These are phyloP conservation scores for Colletotrichum eremochloae DNA, from an alignment of 2,329 filamentous ascomycete genomes.

Conservation along the genomic window DNA sequence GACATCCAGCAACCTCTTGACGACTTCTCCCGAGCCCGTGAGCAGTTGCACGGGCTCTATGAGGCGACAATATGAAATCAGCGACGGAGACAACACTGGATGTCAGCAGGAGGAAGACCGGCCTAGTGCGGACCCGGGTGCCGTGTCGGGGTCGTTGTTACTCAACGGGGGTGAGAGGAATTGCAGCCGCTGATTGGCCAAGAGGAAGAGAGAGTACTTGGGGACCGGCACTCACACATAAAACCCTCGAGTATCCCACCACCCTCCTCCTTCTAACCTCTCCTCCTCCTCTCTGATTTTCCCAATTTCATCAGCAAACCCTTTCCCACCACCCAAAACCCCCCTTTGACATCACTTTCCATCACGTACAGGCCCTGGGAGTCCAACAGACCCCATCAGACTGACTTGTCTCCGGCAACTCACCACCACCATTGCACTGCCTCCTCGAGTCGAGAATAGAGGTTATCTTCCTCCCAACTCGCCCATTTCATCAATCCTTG, in stretches of 20 bases:
- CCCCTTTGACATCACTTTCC: constrained; percentile 23
- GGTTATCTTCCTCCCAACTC: not conserved
- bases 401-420: not conserved
- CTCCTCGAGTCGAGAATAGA: not conserved
- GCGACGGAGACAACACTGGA: constrained; percentile 5
- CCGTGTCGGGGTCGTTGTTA: constrained; percentile 19
- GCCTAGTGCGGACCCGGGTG: constrained; percentile 21
- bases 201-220: constrained; percentile 23
- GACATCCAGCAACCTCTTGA: constrained; percentile 13
- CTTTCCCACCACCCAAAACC: constrained; percentile 5
- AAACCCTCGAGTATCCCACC: constrained; percentile 41
- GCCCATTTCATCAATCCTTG: not conserved
- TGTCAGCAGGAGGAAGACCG: constrained; percentile 3
- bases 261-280: constrained; percentile 31
- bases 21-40: not conserved
- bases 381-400: constrained; percentile 12
- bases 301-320: constrained; percentile 20
- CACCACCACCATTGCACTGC: constrained; percentile 2
- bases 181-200: constrained; percentile 36
- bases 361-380: not conserved
- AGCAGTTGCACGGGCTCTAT: constrained; percentile 6
- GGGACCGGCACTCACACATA: constrained; percentile 41
- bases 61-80: not conserved
- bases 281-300: constrained; percentile 25
- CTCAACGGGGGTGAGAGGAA: constrained; percentile 17